Evolutionary conservation across 2,329 filamentous ascomycete species (phyloP).

Genomic region (Claviceps humidiphila): DNA sequence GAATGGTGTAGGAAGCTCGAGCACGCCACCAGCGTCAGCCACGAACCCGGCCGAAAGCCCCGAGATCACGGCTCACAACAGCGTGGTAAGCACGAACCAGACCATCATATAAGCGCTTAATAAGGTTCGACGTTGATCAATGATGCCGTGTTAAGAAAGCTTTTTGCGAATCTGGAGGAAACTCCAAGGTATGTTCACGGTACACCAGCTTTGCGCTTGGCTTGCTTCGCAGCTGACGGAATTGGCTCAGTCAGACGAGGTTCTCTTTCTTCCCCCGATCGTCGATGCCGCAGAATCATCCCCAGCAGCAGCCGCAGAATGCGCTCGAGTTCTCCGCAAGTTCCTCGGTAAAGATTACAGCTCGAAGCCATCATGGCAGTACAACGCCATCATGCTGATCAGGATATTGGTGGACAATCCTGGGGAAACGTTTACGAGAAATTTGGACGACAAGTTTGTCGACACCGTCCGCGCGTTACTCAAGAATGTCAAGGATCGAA

Average conservation of each 20-base stretch:
- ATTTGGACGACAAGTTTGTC: constrained; percentile 76
- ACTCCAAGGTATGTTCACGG: constrained; percentile 31
- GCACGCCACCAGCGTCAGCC: constrained; percentile 10
- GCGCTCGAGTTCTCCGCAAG: constrained; percentile 68
- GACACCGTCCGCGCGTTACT: constrained; percentile 63
- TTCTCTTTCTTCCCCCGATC: constrained; percentile 81
- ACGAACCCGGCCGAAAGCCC: constrained; percentile 41
- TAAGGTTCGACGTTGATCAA: constrained; percentile 12
- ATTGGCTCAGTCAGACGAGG: constrained; percentile 61
- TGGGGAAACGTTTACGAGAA: constrained; percentile 77
- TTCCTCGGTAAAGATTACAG: constrained; percentile 64
- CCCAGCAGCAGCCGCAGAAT: constrained; percentile 69
- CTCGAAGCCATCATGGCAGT: constrained; percentile 58
- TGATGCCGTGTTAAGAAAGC: constrained; percentile 40
- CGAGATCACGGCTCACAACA: constrained; percentile 51
- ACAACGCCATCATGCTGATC: constrained; percentile 92
- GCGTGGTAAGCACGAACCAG: constrained; percentile 41
- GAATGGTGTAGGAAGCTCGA: constrained; percentile 1
- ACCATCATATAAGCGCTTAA: background rate
- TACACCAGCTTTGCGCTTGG: background rate
- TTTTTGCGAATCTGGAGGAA: constrained; percentile 66
- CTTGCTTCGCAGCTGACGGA: background rate
- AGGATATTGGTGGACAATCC: constrained; percentile 90
- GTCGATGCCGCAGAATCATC: constrained; percentile 93
- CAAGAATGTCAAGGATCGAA: constrained; percentile 54